Conservation (phyloP, 441 rosid species). For the Geranium incanum region DNA sequence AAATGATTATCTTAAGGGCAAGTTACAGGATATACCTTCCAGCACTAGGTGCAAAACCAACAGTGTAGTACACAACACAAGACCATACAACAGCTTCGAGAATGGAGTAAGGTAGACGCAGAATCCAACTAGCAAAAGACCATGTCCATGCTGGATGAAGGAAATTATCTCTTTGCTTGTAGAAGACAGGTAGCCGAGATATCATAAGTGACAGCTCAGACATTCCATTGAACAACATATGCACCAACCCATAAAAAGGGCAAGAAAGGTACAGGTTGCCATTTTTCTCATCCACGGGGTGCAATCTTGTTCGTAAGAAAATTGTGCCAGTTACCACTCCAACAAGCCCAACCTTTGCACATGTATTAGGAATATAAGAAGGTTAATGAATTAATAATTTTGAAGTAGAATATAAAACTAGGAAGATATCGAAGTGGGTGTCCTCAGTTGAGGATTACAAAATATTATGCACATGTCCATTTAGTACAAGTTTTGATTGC, state of each 20-base stretch:
- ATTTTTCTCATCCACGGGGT: slow-evolving; percentile 60
- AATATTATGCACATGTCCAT: not conserved
- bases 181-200: slow-evolving; percentile 80
- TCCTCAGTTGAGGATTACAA: slow-evolving; percentile 2
- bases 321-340: slow-evolving; percentile 77
- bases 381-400: slow-evolving; percentile 5
- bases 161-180: slow-evolving; percentile 80
- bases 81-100: slow-evolving; percentile 85
- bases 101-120: slow-evolving; percentile 79
- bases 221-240: slow-evolving; percentile 88
- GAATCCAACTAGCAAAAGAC: slow-evolving; percentile 66
- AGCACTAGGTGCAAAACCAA: slow-evolving; percentile 69
- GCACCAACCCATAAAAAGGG: slow-evolving; percentile 77
- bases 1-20: slow-evolving; percentile 1
- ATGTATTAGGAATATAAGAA: slow-evolving; percentile 8
- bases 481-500: not conserved
- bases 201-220: slow-evolving; percentile 75
- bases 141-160: slow-evolving; percentile 96
- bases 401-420: slow-evolving; percentile 3
- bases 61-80: slow-evolving; percentile 66
- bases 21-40: slow-evolving; percentile 42
- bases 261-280: slow-evolving; percentile 72
- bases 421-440: not conserved
- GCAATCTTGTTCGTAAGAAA: slow-evolving; percentile 68
- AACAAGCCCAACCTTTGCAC: slow-evolving; percentile 61